Evolutionary conservation across 2,329 filamentous ascomycete species (phyloP).

Genomic region (Metarhizium humberi): DNA sequence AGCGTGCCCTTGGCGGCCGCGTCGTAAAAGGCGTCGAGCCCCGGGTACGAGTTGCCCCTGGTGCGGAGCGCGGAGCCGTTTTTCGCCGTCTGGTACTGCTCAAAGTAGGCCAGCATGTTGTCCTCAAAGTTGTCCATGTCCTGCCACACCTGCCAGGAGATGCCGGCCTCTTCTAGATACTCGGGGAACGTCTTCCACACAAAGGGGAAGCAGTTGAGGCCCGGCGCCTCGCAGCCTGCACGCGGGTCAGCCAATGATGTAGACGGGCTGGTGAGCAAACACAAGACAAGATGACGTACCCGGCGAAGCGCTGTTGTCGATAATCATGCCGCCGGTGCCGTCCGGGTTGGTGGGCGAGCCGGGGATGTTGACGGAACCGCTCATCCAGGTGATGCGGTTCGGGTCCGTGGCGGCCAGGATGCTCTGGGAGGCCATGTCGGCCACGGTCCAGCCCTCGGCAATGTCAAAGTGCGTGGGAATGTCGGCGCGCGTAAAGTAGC

Average conservation of each 20-base stretch:
- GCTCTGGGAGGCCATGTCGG: slow-evolving; percentile 11
- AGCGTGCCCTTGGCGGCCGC: slow-evolving; percentile 38
- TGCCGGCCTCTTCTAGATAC: slow-evolving; percentile 35
- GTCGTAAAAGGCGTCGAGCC: slow-evolving; percentile 37
- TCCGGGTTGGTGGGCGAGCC: slow-evolving; percentile 20
- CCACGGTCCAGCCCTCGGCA: slow-evolving; percentile 41
- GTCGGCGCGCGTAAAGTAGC: slow-evolving; percentile 39
- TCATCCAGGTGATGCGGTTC: slow-evolving; percentile 28
- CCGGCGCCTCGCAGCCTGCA: slow-evolving; percentile 26
- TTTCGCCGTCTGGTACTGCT: slow-evolving; percentile 10
- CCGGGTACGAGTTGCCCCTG: slow-evolving; percentile 29
- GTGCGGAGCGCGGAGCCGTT: slow-evolving; percentile 8
- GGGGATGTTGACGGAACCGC: slow-evolving; percentile 38
- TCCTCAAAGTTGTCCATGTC: slow-evolving; percentile 41
- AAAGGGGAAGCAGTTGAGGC: slow-evolving; percentile 40
- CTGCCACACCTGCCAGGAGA: slow-evolving; percentile 42
- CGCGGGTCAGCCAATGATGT: not conserved
- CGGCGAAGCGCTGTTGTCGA: slow-evolving; percentile 32
- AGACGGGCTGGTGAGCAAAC: not conserved
- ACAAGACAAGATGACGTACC: slow-evolving; percentile 10
- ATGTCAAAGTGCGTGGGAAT: slow-evolving; percentile 45
- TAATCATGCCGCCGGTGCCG: slow-evolving; percentile 34
- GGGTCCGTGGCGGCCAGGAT: slow-evolving; percentile 30
- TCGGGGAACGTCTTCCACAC: slow-evolving; percentile 42
- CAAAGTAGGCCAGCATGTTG: slow-evolving; percentile 37